Conservation (phyloP, 371 early-diverging fungal genomes). For the Rhizomucor miehei region DNA sequence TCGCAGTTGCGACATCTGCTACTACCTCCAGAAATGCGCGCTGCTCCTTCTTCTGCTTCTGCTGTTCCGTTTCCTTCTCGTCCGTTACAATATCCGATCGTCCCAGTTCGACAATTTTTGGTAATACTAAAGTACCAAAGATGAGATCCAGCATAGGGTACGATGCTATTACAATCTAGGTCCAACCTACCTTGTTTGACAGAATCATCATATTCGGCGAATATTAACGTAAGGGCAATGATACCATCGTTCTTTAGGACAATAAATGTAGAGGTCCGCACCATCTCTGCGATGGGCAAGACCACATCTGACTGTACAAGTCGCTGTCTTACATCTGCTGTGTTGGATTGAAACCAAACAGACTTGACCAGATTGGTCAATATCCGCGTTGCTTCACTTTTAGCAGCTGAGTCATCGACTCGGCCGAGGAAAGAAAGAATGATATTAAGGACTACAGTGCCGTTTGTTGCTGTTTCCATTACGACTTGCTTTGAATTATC, state of each 20-base stretch:
- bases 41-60: slow-evolving; percentile 15
- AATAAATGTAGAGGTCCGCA: slow-evolving; percentile 50
- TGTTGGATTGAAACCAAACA: slow-evolving; percentile 25
- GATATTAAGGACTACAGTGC: slow-evolving; percentile 16
- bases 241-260: slow-evolving; percentile 65
- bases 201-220: slow-evolving; percentile 27
- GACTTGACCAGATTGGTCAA: slow-evolving; percentile 59
- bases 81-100: too few species aligned
- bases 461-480: slow-evolving; percentile 1
- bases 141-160: too few species aligned
- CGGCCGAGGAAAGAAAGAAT: slow-evolving; percentile 45
- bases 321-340: slow-evolving; percentile 25
- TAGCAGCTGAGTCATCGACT: slow-evolving; percentile 57
- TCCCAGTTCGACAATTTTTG: slow-evolving; percentile 15
- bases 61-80: too few species aligned
- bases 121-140: neutral
- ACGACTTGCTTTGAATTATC: slow-evolving; percentile 34
- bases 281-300: slow-evolving; percentile 47
- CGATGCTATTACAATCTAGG: too few species aligned
- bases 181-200: slow-evolving; percentile 8
- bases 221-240: slow-evolving; percentile 53
- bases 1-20: slow-evolving; percentile 31
- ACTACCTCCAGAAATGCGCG: slow-evolving; percentile 45
- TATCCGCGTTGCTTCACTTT: slow-evolving; percentile 62
- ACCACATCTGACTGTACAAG: slow-evolving; percentile 36